These are phyloP conservation scores for Piloderma croceum DNA, from an alignment of 768 basidiomycete species.

Conservation along the genomic window DNA sequence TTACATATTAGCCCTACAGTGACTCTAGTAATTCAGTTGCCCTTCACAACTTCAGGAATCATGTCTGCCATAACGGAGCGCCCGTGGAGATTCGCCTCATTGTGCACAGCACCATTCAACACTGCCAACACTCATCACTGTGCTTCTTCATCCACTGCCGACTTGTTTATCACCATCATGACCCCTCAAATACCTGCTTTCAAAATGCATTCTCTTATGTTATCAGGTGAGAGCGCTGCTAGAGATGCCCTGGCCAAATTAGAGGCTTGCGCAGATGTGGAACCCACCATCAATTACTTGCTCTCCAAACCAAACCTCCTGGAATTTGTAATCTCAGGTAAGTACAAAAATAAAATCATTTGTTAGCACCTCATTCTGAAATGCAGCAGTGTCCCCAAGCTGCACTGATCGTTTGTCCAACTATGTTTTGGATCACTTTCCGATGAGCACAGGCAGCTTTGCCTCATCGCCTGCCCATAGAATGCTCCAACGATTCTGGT, in stretches of 20 bases:
- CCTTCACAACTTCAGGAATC: too few species aligned
- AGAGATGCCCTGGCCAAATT: conserved; percentile 17
- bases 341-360: too few species aligned
- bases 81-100: neutral
- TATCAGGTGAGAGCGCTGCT: conserved; percentile 17
- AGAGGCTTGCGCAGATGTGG: conserved; percentile 16
- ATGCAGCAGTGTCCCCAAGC: too few species aligned
- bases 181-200: neutral
- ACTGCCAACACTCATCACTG: too few species aligned
- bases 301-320: conserved; percentile 23
- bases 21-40: too few species aligned
- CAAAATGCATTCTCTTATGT: conserved; percentile 6
- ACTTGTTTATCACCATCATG: too few species aligned
- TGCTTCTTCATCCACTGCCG: too few species aligned
- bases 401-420: too few species aligned
- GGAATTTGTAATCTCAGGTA: conserved; percentile 26
- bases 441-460: conserved; percentile 18
- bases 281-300: conserved; percentile 22
- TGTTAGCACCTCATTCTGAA: too few species aligned
- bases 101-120: neutral
- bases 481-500: conserved; percentile 24
- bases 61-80: neutral
- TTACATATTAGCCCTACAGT: too few species aligned
- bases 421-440: conserved; percentile 32
- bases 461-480: conserved; percentile 13